Evolutionary conservation across 495 filamentous ascomycete genomes (phyloP).

Genomic region (Hypoxylon trugodes): DNA sequence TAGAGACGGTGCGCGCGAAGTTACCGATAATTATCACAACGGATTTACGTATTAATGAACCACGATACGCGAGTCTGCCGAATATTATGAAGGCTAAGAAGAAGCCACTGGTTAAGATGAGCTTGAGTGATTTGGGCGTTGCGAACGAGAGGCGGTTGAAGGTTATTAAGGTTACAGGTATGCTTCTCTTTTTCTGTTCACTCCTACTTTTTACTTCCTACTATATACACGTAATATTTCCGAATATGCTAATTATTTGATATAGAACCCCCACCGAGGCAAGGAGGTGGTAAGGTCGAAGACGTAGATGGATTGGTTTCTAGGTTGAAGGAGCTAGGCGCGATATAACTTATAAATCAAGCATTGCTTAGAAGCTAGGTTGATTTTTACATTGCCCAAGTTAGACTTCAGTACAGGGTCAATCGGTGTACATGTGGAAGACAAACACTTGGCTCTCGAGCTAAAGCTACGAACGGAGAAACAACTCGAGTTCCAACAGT

Average conservation of each 20-base stretch:
- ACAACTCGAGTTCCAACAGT: neutral
- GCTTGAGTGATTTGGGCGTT: slow-evolving; percentile 78
- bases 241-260: slow-evolving; percentile 11
- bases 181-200: slow-evolving; percentile 43
- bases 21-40: slow-evolving; percentile 94
- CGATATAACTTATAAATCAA: slow-evolving; percentile 64
- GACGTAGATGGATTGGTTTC: slow-evolving; percentile 92
- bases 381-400: neutral
- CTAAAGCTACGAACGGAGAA: neutral
- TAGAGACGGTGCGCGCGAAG: slow-evolving; percentile 84
- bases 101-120: slow-evolving; percentile 95
- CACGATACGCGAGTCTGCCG: slow-evolving; percentile 90
- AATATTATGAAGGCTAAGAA: slow-evolving; percentile 99
- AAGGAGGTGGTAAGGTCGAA: slow-evolving; percentile 96
- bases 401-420: neutral
- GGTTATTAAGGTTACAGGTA: slow-evolving; percentile 85
- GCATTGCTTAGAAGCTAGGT: slow-evolving; percentile 4
- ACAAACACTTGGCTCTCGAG: too few relatives aligned
- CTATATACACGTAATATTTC: too few relatives aligned
- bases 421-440: too few relatives aligned
- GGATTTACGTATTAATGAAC: slow-evolving; percentile 94
- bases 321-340: slow-evolving; percentile 95
- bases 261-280: slow-evolving; percentile 82
- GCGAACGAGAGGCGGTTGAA: slow-evolving; percentile 79
- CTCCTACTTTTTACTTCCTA: slow-evolving; percentile 2